Percentiles rank a stretch among this genome's conserved stretches.
Evolutionary conservation across 1,284 basidiomycete genomes (phyloP).

Genomic region (Singerocomus inundabilis): DNA sequence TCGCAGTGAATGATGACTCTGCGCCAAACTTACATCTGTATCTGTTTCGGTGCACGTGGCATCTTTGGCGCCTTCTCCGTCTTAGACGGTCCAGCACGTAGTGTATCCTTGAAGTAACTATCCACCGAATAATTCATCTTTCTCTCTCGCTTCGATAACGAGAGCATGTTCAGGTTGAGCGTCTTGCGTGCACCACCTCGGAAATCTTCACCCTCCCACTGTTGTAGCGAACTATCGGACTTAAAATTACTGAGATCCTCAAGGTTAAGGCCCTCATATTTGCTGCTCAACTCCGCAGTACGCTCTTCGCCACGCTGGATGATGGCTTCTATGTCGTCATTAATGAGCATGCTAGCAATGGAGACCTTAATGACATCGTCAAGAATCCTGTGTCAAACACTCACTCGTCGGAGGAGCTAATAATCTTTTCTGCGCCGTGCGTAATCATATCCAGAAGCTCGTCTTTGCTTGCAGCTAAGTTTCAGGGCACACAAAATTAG

Average conservation of each 20-base stretch:
- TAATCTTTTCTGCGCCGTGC: conserved; percentile 96
- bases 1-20: background rate
- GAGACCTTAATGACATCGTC: background rate
- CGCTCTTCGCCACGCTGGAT: conserved; percentile 91
- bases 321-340: conserved; percentile 94
- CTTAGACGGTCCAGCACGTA: conserved; percentile 78
- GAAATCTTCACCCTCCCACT: conserved; percentile 98
- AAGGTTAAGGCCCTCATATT: conserved; percentile 87
- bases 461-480: conserved; percentile 86
- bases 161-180: conserved; percentile 80
- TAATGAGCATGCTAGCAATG: conserved; percentile 64
- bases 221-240: conserved; percentile 83
- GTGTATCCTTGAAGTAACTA: conserved; percentile 90
- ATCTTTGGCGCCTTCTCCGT: conserved; percentile 82
- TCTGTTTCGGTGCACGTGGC: conserved; percentile 88
- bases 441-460: conserved; percentile 98
- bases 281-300: conserved; percentile 85
- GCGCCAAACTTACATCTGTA: conserved; percentile 61
- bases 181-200: conserved; percentile 66
- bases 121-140: conserved; percentile 96
- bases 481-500: background rate
- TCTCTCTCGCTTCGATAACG: conserved; percentile 93
- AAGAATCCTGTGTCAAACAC: conserved; percentile 22
- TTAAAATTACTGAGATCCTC: conserved; percentile 98
- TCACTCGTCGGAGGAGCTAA: conserved; percentile 71